Base-by-base conservation (phyloP, 345 rosid genomes). In the Capsella bursapastoris region DNA sequence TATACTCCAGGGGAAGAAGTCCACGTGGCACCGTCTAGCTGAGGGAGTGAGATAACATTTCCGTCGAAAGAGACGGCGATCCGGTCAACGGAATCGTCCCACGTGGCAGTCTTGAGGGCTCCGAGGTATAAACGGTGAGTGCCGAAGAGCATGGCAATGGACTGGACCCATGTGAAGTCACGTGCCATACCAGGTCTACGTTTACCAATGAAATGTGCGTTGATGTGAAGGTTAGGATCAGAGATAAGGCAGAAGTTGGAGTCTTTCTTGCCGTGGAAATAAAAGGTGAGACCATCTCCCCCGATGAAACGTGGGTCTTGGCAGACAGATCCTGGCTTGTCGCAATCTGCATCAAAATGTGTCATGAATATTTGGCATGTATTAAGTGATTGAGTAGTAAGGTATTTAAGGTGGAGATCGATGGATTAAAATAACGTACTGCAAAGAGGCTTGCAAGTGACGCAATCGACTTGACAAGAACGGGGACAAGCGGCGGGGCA, bases 251-350 rank as follows among this genome's bases (percentile, higher is more conserved):
- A 84, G 48, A 83, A 87, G 76, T 85, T 84, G 12, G 45, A 66
- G 69, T 87, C 87, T 60, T 82, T 87, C 78, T 83, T 84, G 56
- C 89, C 96, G 47, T 90, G 92, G 88, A 85, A 90, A 82, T 87
- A 90, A 79, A 88, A 88, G 73, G 93, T 82, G 29, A 84, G 76
- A 14, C 90, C 87, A 3, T 88, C 88, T 12, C 87, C 91, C 14
- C 88, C 89, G 9, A 88, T 76, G 84, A 90, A 90, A 35, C 89
- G 77, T 10, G 91, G 93, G 64, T 88, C 96, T 72, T 85, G 86
- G 72, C 91, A 85, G 7, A 85, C 86, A 5, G 87, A 86, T 38
- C 90, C 89, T 10, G 85, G 87, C 37, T 57, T 75, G 68, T 86
- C 86, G 7, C 96, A 88, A 12, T 73, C 90, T 86, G 81, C 77